Evolutionary conservation across 441 rosid species (phyloP).

Genomic region (Omphalea diandra): DNA sequence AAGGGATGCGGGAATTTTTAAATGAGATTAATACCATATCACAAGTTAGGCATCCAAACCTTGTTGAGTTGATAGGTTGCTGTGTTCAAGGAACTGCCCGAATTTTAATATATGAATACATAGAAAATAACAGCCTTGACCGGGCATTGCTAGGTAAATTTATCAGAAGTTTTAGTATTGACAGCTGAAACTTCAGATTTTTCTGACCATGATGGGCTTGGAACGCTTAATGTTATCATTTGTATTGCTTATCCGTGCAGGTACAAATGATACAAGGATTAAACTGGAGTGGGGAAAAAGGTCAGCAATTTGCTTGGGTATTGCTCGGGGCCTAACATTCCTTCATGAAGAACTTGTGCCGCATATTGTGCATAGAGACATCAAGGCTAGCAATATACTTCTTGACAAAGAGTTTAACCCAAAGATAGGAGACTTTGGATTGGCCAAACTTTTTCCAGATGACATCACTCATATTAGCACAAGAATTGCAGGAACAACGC

Average conservation of each 20-base stretch:
- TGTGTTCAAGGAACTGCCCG: conserved; percentile 61
- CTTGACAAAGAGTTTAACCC: conserved; percentile 72
- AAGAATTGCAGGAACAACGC: conserved; percentile 87
- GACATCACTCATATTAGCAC: conserved; percentile 90
- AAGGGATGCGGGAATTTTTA: conserved; percentile 79
- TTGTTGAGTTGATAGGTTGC: conserved; percentile 86
- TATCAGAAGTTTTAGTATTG: neutral
- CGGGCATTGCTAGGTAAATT: conserved; percentile 58
- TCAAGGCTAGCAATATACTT: conserved; percentile 89
- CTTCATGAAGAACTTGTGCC: conserved; percentile 85
- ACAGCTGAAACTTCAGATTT: neutral
- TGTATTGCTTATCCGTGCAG: conserved; percentile 35
- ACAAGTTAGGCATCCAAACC: conserved; percentile 77
- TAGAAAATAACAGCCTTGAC: conserved; percentile 81
- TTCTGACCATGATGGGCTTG: conserved; percentile 9
- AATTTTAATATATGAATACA: conserved; percentile 78
- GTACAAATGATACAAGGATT: conserved; percentile 44
- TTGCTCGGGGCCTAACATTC: conserved; percentile 74
- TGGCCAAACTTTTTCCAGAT: conserved; percentile 94
- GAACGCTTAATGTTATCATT: conserved; percentile 9
- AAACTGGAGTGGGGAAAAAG: conserved; percentile 66
- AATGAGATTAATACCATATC: conserved; percentile 74
- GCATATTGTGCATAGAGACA: conserved; percentile 86
- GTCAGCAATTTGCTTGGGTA: conserved; percentile 76
- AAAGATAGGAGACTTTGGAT: conserved; percentile 90